A percentile compares a stretch with the other conserved stretches of the same genome.
Conservation (phyloP, 768 basidiomycete species). For the Trametes cingulata region DNA sequence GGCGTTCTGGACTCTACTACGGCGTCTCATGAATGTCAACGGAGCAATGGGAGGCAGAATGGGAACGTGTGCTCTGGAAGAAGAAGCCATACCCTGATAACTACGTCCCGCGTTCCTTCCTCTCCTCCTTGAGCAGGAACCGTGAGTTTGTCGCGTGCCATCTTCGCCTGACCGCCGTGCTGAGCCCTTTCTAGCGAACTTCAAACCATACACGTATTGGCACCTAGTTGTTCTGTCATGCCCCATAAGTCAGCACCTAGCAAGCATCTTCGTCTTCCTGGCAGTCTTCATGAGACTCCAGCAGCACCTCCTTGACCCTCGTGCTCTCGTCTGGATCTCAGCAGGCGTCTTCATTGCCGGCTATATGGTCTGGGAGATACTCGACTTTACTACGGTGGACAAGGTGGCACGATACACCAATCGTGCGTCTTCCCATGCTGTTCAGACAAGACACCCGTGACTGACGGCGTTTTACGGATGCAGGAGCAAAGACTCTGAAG, state of each 20-base stretch:
- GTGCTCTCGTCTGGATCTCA: constrained; percentile 66
- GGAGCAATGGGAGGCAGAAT: constrained; percentile 51
- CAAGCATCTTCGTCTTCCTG: constrained; percentile 79
- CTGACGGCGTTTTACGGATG: not conserved
- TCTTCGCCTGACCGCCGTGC: not conserved
- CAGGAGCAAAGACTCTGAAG: constrained; percentile 73
- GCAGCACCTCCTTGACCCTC: constrained; percentile 64
- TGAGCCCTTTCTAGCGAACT: constrained; percentile 64
- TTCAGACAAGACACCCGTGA: not conserved
- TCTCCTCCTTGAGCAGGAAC: constrained; percentile 77
- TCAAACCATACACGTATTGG: constrained; percentile 76
- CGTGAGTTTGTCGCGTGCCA: constrained; percentile 46
- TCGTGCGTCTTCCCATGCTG: constrained; percentile 29
- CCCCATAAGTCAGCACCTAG: constrained; percentile 83
- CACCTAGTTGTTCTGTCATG: constrained; percentile 68
- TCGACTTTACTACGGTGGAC: constrained; percentile 38
- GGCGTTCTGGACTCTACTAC: constrained; percentile 11
- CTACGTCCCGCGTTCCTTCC: constrained; percentile 77
- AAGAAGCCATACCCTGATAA: constrained; percentile 78
- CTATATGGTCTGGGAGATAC: constrained; percentile 62
- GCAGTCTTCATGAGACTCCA: constrained; percentile 75
- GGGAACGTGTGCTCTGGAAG: constrained; percentile 84
- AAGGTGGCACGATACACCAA: constrained; percentile 29
- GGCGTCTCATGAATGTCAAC: constrained; percentile 30
- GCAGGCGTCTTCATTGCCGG: constrained; percentile 59